Conservation (phyloP, 306 rosid genomes). For the Canavalia gladiata region DNA sequence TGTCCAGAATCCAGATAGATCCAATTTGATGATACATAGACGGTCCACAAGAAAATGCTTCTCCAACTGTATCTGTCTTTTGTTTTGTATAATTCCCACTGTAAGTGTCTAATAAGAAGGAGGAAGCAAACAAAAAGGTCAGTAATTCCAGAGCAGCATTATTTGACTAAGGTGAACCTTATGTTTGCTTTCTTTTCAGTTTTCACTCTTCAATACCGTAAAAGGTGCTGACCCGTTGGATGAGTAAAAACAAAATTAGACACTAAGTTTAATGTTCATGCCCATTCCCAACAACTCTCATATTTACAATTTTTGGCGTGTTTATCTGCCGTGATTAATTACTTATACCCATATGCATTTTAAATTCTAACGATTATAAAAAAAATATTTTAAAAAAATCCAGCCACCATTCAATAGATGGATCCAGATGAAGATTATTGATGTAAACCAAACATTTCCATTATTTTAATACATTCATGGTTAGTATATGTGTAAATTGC, state of each 20-base stretch:
- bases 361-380: too few relatives aligned
- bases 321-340: too few relatives aligned
- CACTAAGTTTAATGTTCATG: not conserved
- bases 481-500: too few relatives aligned
- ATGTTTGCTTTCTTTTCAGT: slow-evolving; percentile 25
- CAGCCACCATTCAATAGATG: too few relatives aligned
- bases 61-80: slow-evolving; percentile 5
- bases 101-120: slow-evolving; percentile 1
- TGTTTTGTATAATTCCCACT: not conserved
- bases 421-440: too few relatives aligned
- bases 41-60: slow-evolving; percentile 9
- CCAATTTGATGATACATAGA: not conserved
- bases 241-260: not conserved
- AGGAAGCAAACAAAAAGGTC: slow-evolving; percentile 26
- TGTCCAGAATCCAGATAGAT: not conserved
- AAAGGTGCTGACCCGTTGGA: slow-evolving; percentile 4
- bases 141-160: not conserved
- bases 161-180: not conserved
- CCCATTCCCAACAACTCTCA: not conserved
- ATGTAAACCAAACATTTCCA: too few relatives aligned
- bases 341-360: too few relatives aligned
- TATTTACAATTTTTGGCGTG: too few relatives aligned
- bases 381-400: too few relatives aligned
- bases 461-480: too few relatives aligned
- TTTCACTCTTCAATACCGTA: slow-evolving; percentile 18